Conservation (phyloP, 306 rosid species). For the Nissolia schottii region DNA sequence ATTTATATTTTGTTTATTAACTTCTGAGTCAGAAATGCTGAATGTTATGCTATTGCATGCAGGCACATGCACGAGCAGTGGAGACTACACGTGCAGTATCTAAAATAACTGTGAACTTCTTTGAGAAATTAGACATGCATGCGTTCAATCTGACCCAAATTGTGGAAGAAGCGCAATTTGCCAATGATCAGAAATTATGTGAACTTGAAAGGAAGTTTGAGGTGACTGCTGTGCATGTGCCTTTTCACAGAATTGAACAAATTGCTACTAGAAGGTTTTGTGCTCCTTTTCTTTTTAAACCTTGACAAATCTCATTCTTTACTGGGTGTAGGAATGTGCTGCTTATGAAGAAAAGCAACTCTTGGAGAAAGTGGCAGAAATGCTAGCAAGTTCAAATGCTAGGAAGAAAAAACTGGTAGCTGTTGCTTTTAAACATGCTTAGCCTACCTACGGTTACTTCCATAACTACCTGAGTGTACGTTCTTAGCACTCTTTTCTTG, state of each 20-base stretch:
- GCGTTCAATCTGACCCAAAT: slow-evolving; percentile 74
- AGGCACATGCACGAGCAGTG: slow-evolving; percentile 95
- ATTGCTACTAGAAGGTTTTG: neutral
- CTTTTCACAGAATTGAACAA: slow-evolving; percentile 2
- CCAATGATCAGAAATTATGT: slow-evolving; percentile 66
- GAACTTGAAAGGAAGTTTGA: slow-evolving; percentile 93
- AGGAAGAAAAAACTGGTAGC: slow-evolving; percentile 91
- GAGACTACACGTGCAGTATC: slow-evolving; percentile 85
- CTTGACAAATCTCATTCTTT: neutral
- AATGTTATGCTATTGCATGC: slow-evolving; percentile 15
- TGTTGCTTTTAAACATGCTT: slow-evolving; percentile 11
- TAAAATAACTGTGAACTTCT: slow-evolving; percentile 78
- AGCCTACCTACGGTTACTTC: neutral
- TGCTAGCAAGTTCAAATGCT: slow-evolving; percentile 84
- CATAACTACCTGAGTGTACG: neutral
- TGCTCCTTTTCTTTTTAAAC: neutral
- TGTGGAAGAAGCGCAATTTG: slow-evolving; percentile 80
- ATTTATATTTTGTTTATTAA: neutral
- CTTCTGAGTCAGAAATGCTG: slow-evolving; percentile 13
- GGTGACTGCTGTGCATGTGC: slow-evolving; percentile 43
- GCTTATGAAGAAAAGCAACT: slow-evolving; percentile 87
- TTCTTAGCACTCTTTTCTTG: neutral
- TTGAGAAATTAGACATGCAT: slow-evolving; percentile 74
- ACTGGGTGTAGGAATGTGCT: slow-evolving; percentile 72
- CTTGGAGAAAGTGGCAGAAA: slow-evolving; percentile 88